Evolutionary conservation across 176 grass and related monocot genomes (phyloP).

Genomic region (Poa annua): DNA sequence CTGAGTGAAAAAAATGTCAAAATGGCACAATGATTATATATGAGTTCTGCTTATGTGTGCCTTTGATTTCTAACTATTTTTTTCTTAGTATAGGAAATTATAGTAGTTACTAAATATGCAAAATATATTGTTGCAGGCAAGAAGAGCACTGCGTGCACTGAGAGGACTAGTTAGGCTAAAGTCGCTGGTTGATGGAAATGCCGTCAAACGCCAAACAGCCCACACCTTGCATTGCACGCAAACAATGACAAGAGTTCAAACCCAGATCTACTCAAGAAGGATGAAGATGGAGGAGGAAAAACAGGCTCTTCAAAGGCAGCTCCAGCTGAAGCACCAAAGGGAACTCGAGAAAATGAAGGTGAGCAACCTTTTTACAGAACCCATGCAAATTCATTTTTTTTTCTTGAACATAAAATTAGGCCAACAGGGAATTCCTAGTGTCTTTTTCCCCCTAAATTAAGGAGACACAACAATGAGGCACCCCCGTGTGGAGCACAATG

Average conservation of each 20-base stretch:
- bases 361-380: background rate
- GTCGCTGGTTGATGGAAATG: conserved; percentile 74
- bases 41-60: conserved; percentile 8
- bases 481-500: background rate
- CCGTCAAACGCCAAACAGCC: conserved; percentile 72
- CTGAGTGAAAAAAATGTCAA: background rate
- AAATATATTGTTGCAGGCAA: conserved; percentile 60
- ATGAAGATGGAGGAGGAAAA: conserved; percentile 87
- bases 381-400: conserved; percentile 5
- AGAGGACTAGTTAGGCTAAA: conserved; percentile 87
- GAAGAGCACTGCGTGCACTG: conserved; percentile 70
- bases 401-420: background rate
- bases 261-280: conserved; percentile 74
- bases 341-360: conserved; percentile 91
- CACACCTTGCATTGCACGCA: conserved; percentile 77
- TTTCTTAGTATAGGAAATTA: conserved; percentile 10
- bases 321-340: conserved; percentile 72
- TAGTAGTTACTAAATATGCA: conserved; percentile 24
- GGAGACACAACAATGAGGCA: background rate
- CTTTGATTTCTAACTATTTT: background rate
- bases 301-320: conserved; percentile 79
- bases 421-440: background rate
- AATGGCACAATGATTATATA: background rate
- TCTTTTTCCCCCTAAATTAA: background rate
- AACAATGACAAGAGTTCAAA: conserved; percentile 78